phyloP scores from a whole-genome alignment of 1,139 yeast genomes.

The Kodamaea suecica region DNA sequence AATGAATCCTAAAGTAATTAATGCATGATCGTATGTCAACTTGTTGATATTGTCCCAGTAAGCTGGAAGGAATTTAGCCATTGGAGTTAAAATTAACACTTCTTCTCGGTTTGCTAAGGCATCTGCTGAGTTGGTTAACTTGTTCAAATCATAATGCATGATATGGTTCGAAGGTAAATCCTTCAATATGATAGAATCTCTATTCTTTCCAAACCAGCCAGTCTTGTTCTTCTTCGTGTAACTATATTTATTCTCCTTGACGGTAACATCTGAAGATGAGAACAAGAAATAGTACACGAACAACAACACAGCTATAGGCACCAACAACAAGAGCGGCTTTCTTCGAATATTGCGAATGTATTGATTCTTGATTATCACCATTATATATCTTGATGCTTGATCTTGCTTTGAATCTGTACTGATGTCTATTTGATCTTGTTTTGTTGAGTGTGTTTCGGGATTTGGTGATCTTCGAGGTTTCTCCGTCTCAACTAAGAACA shows the following conservation, averaged over 20 bases:
- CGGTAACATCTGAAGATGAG: slow-evolving; percentile 18
- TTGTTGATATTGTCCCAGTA: slow-evolving; percentile 83
- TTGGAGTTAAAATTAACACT: slow-evolving; percentile 81
- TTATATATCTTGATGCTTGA: too few relatives aligned
- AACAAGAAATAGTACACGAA: slow-evolving; percentile 44
- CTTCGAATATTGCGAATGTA: slow-evolving; percentile 57
- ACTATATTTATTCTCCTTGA: slow-evolving; percentile 37
- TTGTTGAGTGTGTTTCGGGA: too few relatives aligned
- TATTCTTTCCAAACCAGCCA: slow-evolving; percentile 45
- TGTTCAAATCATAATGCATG: slow-evolving; percentile 79
- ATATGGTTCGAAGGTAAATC: slow-evolving; percentile 75
- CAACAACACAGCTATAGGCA: slow-evolving; percentile 43
- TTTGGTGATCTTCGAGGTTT: too few relatives aligned
- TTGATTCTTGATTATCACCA: slow-evolving; percentile 24
- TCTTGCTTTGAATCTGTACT: too few relatives aligned
- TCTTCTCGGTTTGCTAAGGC: slow-evolving; percentile 75
- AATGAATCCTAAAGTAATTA: slow-evolving; percentile 86
- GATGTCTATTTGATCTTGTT: too few relatives aligned
- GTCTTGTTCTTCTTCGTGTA: slow-evolving; percentile 46
- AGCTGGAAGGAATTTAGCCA: slow-evolving; percentile 76
- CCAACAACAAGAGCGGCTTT: slow-evolving; percentile 48
- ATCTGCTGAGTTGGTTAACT: slow-evolving; percentile 63
- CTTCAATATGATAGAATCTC: slow-evolving; percentile 52
- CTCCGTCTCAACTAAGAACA: too few relatives aligned
- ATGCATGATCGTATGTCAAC: slow-evolving; percentile 77